phyloP scores from a whole-genome alignment of 306 rosid genomes.

The Cucurbita pepo region DNA sequence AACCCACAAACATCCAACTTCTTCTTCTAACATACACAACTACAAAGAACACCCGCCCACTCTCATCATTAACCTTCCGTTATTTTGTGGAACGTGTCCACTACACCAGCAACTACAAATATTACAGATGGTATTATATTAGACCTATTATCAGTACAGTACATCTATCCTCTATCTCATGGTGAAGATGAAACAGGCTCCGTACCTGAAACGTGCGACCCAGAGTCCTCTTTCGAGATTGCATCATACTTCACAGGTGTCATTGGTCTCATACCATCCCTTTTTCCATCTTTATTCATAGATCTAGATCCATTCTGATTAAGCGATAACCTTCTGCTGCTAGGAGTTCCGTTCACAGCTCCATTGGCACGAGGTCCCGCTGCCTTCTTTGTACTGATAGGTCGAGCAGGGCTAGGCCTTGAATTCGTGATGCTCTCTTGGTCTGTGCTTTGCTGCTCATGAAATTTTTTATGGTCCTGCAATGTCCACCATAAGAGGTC shows the following conservation, averaged over 20 bases:
- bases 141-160: background rate
- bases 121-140: background rate
- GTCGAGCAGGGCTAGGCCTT: constrained; percentile 77
- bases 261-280: constrained; percentile 54
- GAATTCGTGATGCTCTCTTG: constrained; percentile 59
- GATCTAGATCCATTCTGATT: constrained; percentile 84
- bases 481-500: background rate
- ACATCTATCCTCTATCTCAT: constrained; percentile 11
- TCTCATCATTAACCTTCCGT: background rate
- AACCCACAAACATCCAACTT: background rate
- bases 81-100: background rate
- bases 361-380: constrained; percentile 69
- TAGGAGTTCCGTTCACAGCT: constrained; percentile 74
- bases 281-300: constrained; percentile 50
- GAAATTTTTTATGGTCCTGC: constrained; percentile 88
- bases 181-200: constrained; percentile 61
- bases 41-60: background rate
- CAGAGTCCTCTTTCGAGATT: constrained; percentile 68
- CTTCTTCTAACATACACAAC: constrained; percentile 9
- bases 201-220: constrained; percentile 61
- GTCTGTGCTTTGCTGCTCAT: constrained; percentile 65
- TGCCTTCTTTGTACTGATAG: constrained; percentile 59
- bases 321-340: constrained; percentile 62
- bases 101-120: constrained; percentile 2
- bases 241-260: constrained; percentile 86